A percentile compares a stretch with the other conserved stretches of the same genome.
Conservation (phyloP, 208 protist genomes). For the Entamoeba invadens region DNA sequence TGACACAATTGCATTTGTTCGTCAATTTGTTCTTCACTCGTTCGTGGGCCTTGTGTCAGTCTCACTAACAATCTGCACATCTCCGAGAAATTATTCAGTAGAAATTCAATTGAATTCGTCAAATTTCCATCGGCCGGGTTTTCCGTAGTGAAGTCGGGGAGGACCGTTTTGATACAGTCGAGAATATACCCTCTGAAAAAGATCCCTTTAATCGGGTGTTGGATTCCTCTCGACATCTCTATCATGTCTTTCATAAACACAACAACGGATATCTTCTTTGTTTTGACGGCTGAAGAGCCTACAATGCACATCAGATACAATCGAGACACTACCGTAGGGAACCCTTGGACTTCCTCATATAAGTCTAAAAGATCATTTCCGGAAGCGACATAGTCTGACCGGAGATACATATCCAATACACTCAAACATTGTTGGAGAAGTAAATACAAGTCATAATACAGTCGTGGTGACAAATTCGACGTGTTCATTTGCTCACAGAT, state of each 20-base stretch:
- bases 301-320: conserved; percentile 22
- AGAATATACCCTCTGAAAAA: conserved; percentile 22
- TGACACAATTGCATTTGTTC: background rate
- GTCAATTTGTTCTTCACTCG: background rate
- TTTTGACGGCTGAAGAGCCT: background rate
- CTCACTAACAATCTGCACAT: background rate
- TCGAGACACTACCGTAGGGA: background rate
- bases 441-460: background rate
- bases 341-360: background rate
- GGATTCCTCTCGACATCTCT: conserved; percentile 28
- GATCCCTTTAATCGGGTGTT: conserved; percentile 29
- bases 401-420: background rate
- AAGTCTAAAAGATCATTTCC: background rate
- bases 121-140: background rate
- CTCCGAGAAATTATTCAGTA: background rate
- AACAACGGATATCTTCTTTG: background rate
- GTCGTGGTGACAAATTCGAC: background rate
- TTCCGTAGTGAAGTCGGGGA: conserved; percentile 5
- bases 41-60: background rate
- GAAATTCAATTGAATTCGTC: background rate
- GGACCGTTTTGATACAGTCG: conserved; percentile 2
- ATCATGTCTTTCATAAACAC: conserved; percentile 25
- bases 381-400: background rate
- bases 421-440: background rate
- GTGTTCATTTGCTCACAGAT: background rate